These are phyloP conservation scores for Candida yuanshanica DNA, from an alignment of 805 yeast species.

Conservation along the genomic window DNA sequence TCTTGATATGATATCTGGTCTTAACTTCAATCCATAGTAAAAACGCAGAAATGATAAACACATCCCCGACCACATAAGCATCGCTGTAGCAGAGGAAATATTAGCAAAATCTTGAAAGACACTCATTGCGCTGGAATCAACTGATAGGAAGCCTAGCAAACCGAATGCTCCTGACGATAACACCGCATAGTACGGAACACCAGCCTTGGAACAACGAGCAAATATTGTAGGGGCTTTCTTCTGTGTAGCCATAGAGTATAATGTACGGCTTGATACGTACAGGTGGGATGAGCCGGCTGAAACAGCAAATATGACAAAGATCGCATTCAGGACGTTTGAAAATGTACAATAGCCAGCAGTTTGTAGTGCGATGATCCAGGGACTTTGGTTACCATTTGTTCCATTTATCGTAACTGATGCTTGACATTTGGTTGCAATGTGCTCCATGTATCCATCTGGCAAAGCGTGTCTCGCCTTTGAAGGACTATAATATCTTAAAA, in stretches of 20 bases:
- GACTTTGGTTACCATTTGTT: slow-evolving; percentile 40
- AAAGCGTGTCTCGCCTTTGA: slow-evolving; percentile 6
- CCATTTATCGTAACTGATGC: not conserved
- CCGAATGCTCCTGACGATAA: slow-evolving; percentile 58
- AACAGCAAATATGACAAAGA: slow-evolving; percentile 48
- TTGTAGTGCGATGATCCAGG: slow-evolving; percentile 55
- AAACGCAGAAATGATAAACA: slow-evolving; percentile 60
- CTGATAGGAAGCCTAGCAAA: slow-evolving; percentile 53
- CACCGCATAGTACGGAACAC: slow-evolving; percentile 70
- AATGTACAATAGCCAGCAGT: slow-evolving; percentile 44
- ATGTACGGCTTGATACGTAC: slow-evolving; percentile 50
- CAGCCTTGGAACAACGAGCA: slow-evolving; percentile 50
- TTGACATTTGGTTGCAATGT: slow-evolving; percentile 8
- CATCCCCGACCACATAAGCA: slow-evolving; percentile 76
- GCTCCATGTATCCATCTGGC: slow-evolving; percentile 6
- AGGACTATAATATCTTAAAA: slow-evolving; percentile 44
- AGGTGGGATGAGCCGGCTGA: slow-evolving; percentile 50
- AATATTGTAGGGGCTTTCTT: slow-evolving; percentile 56
- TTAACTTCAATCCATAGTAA: slow-evolving; percentile 50
- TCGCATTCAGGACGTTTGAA: slow-evolving; percentile 42
- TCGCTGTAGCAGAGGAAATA: slow-evolving; percentile 67
- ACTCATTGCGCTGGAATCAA: slow-evolving; percentile 48
- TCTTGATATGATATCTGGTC: slow-evolving; percentile 62
- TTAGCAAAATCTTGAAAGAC: slow-evolving; percentile 65
- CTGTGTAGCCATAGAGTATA: slow-evolving; percentile 49